These are phyloP conservation scores for Barnettozyma populi DNA, from an alignment of 805 yeast genomes.

Conservation along the genomic window DNA sequence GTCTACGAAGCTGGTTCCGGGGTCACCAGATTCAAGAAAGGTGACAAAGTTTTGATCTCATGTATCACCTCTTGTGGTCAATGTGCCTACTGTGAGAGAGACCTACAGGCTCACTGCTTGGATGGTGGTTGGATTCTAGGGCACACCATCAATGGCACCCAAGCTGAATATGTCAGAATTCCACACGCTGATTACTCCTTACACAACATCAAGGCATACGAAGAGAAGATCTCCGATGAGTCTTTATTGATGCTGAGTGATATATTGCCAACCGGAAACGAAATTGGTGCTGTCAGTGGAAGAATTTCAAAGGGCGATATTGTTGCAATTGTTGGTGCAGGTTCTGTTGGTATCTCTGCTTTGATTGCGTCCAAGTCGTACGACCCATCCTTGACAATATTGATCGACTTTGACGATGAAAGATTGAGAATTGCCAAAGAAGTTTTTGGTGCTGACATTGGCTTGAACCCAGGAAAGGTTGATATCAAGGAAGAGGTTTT, in stretches of 20 bases:
- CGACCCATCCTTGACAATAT: constrained; percentile 51
- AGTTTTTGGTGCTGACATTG: constrained; percentile 54
- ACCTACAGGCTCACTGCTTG: constrained; percentile 56
- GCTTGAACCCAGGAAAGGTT: constrained; percentile 46
- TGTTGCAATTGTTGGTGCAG: constrained; percentile 63
- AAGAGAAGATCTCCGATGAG: constrained; percentile 37
- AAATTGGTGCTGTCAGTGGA: constrained; percentile 57
- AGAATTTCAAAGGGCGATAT: constrained; percentile 47
- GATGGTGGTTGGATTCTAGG: constrained; percentile 51
- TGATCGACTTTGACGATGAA: constrained; percentile 54
- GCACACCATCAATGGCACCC: constrained; percentile 62
- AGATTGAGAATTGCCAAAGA: constrained; percentile 52
- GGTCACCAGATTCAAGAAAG: constrained; percentile 44
- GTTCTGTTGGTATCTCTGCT: constrained; percentile 64
- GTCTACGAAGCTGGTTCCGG: constrained; percentile 44
- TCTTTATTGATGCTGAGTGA: constrained; percentile 57
- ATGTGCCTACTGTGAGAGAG: constrained; percentile 50
- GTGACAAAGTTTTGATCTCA: constrained; percentile 58
- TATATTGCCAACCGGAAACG: constrained; percentile 63
- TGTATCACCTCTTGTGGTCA: constrained; percentile 60
- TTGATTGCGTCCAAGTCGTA: constrained; percentile 47
- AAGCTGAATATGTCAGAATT: constrained; percentile 54
- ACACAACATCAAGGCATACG: constrained; percentile 27
- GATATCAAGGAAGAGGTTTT: constrained; percentile 35
- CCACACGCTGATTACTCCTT: constrained; percentile 43